Percentiles rank a stretch among this genome's conserved stretches.
Evolutionary conservation across 148 eudicot species (phyloP).

Genomic region (Chenopodium berlandieri): DNA sequence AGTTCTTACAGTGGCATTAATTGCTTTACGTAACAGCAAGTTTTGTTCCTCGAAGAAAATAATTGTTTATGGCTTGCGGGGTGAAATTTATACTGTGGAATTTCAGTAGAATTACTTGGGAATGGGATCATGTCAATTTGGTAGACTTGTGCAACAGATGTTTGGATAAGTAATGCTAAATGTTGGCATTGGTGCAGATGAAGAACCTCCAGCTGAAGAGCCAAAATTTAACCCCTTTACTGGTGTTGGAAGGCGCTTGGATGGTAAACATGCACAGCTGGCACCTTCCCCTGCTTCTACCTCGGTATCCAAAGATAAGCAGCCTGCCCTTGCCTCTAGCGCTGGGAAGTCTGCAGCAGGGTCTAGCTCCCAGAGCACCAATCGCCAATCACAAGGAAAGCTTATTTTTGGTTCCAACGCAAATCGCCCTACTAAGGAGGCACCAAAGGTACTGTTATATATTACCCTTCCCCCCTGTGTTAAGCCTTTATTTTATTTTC

Average conservation of each 20-base stretch:
- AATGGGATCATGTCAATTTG: not conserved
- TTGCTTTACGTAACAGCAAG: not conserved
- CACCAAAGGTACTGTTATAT: constrained; percentile 50
- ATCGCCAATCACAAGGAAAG: constrained; percentile 75
- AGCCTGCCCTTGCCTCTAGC: constrained; percentile 37
- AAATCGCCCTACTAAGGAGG: constrained; percentile 37
- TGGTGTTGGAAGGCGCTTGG: constrained; percentile 73
- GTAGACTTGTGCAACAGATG: not conserved
- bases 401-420: constrained; percentile 81
- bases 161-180: not conserved
- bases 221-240: constrained; percentile 84
- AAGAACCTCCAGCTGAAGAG: constrained; percentile 62
- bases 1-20: not conserved
- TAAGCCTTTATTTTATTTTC: not conserved
- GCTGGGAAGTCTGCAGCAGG: constrained; percentile 41
- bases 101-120: not conserved
- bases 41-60: not conserved
- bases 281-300: constrained; percentile 49
- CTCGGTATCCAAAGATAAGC: constrained; percentile 52
- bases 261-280: constrained; percentile 59
- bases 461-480: not conserved
- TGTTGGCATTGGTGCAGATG: constrained; percentile 34
- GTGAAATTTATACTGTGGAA: not conserved
- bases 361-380: constrained; percentile 60
- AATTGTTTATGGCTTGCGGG: not conserved